Conservation (phyloP, 352 stramenopile genomes). For the Phytophthora parvispora region DNA sequence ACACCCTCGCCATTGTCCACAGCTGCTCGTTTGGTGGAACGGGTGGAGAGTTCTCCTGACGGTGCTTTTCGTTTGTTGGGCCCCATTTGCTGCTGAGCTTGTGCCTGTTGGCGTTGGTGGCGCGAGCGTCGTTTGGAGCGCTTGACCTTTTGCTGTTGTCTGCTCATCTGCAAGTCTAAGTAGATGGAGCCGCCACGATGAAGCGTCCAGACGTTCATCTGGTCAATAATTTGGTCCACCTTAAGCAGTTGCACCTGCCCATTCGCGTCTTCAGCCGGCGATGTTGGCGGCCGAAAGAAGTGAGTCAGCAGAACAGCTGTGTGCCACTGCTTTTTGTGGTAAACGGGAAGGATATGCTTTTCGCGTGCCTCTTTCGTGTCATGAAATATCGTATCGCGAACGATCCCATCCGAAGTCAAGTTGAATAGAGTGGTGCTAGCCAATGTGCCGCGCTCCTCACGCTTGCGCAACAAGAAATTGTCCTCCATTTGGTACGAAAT, state of each 20-base stretch:
- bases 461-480: slow-evolving; percentile 82
- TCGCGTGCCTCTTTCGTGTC: slow-evolving; percentile 89
- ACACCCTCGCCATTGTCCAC: slow-evolving; percentile 29
- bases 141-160: slow-evolving; percentile 87
- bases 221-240: slow-evolving; percentile 89
- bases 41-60: slow-evolving; percentile 36
- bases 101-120: slow-evolving; percentile 28
- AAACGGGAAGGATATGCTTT: slow-evolving; percentile 86
- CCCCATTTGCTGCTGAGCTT: slow-evolving; percentile 12
- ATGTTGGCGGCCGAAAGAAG: slow-evolving; percentile 82
- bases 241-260: slow-evolving; percentile 88
- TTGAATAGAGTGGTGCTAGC: slow-evolving; percentile 89
- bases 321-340: slow-evolving; percentile 91
- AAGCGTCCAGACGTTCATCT: slow-evolving; percentile 90
- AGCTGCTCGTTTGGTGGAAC: slow-evolving; percentile 50
- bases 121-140: slow-evolving; percentile 55
- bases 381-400: slow-evolving; percentile 89
- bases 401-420: slow-evolving; percentile 87
- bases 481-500: slow-evolving; percentile 92
- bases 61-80: slow-evolving; percentile 62
- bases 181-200: slow-evolving; percentile 89
- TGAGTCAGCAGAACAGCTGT: slow-evolving; percentile 87
- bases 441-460: slow-evolving; percentile 83
- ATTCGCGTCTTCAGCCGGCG: slow-evolving; percentile 74
- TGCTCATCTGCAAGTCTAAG: slow-evolving; percentile 89